These are phyloP conservation scores for Trichoderma sp. DNA, from an alignment of 2,329 filamentous ascomycete species.

Conservation along the genomic window DNA sequence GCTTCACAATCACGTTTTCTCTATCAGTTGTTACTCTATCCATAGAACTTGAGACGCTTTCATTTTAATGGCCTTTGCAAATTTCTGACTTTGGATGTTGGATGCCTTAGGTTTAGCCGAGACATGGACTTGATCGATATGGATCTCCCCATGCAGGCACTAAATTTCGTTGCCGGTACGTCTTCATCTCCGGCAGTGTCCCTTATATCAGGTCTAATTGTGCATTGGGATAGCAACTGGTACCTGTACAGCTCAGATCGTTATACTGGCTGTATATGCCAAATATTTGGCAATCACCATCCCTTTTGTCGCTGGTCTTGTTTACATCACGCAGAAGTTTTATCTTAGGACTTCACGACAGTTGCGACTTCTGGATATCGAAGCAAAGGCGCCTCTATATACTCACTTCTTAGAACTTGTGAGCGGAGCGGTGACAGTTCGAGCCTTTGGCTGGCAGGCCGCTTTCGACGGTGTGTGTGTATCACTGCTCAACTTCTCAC, in stretches of 20 bases:
- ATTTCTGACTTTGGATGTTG: background rate
- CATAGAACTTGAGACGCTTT: background rate
- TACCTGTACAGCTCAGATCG: background rate
- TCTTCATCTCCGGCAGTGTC: background rate
- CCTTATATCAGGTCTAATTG: background rate
- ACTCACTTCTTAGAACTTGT: background rate
- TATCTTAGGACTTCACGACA: background rate
- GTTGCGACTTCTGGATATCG: background rate
- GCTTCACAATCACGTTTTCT: background rate
- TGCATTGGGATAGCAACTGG: background rate
- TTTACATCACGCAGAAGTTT: background rate
- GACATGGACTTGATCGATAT: background rate
- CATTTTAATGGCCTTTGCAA: background rate
- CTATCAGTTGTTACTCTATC: background rate
- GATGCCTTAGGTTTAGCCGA: background rate
- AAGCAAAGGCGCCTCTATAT: background rate
- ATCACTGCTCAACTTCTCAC: background rate
- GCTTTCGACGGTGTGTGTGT: background rate
- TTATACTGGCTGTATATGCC: background rate
- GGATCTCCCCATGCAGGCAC: background rate
- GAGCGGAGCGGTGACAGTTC: background rate
- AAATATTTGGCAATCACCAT: background rate
- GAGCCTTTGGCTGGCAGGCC: background rate
- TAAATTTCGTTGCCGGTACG: background rate
- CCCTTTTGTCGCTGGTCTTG: background rate